phyloP scores from a whole-genome alignment of 164 flowering plant species.

The Protea cynaroides region DNA sequence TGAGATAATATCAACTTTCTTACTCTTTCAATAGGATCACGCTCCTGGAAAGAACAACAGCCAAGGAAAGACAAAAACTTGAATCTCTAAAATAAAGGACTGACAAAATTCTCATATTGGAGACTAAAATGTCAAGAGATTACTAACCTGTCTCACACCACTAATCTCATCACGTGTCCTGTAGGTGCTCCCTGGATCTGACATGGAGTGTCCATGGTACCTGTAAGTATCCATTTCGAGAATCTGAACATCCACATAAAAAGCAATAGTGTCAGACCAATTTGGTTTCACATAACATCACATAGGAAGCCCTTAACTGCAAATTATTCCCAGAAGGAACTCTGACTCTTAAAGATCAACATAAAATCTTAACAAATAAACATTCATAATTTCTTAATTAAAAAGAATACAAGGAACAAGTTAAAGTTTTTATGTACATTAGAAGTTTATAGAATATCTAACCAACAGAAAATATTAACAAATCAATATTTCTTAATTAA shows the following conservation, averaged over 20 bases:
- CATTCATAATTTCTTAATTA: no score
- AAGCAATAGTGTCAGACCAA: background rate
- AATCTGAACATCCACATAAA: constrained; percentile 44
- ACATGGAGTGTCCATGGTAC: constrained; percentile 99
- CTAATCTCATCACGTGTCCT: constrained; percentile 90
- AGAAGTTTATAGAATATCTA: no score
- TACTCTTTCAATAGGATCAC: constrained; percentile 92
- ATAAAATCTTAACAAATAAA: no score
- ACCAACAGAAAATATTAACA: no score
- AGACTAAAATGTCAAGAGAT: background rate
- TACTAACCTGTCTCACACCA: constrained; percentile 85
- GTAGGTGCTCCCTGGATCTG: constrained; percentile 98
- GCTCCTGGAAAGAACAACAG: constrained; percentile 50
- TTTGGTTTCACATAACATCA: background rate
- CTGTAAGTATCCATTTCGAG: constrained; percentile 99
- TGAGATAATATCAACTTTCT: constrained; percentile 71
- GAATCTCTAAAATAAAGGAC: background rate
- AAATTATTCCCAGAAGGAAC: no score
- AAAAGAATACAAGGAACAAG: no score
- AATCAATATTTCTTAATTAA: no score
- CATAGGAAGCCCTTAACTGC: background rate
- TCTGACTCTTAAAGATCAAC: no score
- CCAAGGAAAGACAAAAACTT: background rate
- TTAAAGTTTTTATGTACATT: no score
- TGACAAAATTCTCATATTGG: background rate